Percentiles rank a stretch among this genome's conserved stretches.
Conservation (phyloP, 192 early-diverging fungal genomes). For the Coemansia sp. region DNA sequence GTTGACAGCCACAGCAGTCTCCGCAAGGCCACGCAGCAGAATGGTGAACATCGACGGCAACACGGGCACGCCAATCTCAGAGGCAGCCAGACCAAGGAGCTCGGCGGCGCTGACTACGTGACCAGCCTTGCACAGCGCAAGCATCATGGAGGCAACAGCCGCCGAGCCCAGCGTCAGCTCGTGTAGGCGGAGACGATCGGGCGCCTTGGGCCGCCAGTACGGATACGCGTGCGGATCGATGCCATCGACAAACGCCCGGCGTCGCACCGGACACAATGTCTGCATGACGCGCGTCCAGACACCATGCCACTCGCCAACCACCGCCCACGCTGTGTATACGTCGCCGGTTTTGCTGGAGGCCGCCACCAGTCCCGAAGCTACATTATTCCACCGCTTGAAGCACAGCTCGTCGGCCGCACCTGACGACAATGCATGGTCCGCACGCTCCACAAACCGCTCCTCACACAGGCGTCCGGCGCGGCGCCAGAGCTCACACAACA, state of each 20-base stretch:
- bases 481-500: conserved; percentile 24
- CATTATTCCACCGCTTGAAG: conserved; percentile 52
- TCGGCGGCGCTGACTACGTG: conserved; percentile 12
- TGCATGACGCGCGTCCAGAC: conserved; percentile 35
- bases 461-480: conserved; percentile 20
- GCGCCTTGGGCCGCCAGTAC: conserved; percentile 38
- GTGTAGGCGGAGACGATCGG: conserved; percentile 32
- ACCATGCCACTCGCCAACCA: conserved; percentile 34
- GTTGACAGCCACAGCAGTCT: background rate
- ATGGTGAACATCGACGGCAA: conserved; percentile 36
- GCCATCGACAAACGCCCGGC: conserved; percentile 19
- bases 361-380: conserved; percentile 29
- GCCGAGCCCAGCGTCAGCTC: conserved; percentile 38
- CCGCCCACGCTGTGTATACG: conserved; percentile 15
- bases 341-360: conserved; percentile 6
- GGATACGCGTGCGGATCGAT: conserved; percentile 21
- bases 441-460: background rate
- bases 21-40: conserved; percentile 19
- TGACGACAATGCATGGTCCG: background rate
- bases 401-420: conserved; percentile 21
- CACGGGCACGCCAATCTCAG: conserved; percentile 29
- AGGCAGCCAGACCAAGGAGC: conserved; percentile 34
- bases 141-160: conserved; percentile 19
- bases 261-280: conserved; percentile 27
- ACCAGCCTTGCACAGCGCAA: conserved; percentile 13